phyloP scores from a whole-genome alignment of 2,329 filamentous ascomycete species.

The Pseudogymnoascus sp. region DNA sequence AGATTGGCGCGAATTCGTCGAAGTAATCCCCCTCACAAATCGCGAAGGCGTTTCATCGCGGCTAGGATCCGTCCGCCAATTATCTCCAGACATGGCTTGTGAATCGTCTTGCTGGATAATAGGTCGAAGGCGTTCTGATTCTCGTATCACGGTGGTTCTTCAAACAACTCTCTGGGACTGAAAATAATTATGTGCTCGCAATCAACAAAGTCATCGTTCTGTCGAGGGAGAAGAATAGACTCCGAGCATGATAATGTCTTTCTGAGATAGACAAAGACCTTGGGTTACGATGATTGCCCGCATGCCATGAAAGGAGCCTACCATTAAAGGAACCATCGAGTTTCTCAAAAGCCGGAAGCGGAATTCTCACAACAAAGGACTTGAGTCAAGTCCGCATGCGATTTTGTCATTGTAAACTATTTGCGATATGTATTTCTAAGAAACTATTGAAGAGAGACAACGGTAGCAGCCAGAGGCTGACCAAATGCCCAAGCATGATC shows the following conservation, averaged over 20 bases:
- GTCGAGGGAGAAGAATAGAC: not conserved
- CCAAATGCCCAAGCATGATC: not conserved
- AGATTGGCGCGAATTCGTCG: not conserved
- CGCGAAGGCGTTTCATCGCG: not conserved
- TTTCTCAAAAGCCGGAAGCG: not conserved
- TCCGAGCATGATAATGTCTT: not conserved
- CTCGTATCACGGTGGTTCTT: not conserved
- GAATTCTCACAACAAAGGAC: not conserved
- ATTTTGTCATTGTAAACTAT: not conserved
- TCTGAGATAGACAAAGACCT: not conserved
- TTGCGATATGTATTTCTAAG: not conserved
- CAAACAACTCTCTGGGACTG: not conserved
- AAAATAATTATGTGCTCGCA: not conserved
- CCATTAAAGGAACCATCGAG: not conserved
- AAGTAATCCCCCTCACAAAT: not conserved
- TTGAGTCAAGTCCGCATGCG: not conserved
- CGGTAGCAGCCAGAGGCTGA: not conserved
- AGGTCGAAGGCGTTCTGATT: not conserved
- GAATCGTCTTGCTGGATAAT: not conserved
- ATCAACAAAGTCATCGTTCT: not conserved
- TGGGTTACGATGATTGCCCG: not conserved
- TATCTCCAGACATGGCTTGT: not conserved
- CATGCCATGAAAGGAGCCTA: not conserved
- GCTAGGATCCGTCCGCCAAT: not conserved
- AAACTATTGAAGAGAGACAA: not conserved